phyloP scores from a whole-genome alignment of 306 rosid genomes.

The Casuarina cunninghamiana region DNA sequence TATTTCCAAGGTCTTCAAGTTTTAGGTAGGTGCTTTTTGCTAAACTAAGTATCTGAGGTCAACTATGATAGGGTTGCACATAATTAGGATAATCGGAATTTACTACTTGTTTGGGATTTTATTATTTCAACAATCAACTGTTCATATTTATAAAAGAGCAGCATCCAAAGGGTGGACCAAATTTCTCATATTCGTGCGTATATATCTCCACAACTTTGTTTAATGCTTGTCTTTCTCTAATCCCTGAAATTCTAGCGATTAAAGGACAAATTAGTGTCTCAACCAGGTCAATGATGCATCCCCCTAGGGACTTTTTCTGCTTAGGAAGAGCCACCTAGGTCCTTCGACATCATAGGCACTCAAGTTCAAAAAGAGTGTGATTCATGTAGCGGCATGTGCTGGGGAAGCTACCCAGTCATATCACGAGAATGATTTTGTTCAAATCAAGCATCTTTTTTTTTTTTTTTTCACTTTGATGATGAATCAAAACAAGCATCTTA shows the following conservation, averaged over 20 bases:
- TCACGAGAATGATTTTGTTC: conserved; percentile 1
- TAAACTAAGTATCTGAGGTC: too few relatives aligned
- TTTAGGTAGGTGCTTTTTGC: too few relatives aligned
- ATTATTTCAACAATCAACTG: too few relatives aligned
- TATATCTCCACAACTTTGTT: background rate
- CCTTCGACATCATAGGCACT: background rate
- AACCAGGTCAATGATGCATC: conserved; percentile 21
- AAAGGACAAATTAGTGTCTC: conserved; percentile 11
- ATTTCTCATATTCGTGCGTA: too few relatives aligned
- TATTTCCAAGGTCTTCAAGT: too few relatives aligned
- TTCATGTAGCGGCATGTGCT: background rate
- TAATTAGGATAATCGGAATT: too few relatives aligned
- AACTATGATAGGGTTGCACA: too few relatives aligned
- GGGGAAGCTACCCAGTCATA: background rate
- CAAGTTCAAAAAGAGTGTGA: conserved; percentile 1
- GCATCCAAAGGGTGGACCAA: too few relatives aligned
- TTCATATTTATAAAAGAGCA: too few relatives aligned
- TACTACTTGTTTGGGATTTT: too few relatives aligned
- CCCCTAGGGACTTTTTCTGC: background rate
- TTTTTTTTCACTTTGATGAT: too few relatives aligned
- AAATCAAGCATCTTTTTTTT: background rate
- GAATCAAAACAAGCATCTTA: background rate
- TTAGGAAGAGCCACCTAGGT: background rate
- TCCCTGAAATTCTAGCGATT: background rate
- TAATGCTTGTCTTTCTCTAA: conserved; percentile 2